phyloP scores from a whole-genome alignment of 106 monocot genomes.

The Dioscorea zingiberensis region DNA sequence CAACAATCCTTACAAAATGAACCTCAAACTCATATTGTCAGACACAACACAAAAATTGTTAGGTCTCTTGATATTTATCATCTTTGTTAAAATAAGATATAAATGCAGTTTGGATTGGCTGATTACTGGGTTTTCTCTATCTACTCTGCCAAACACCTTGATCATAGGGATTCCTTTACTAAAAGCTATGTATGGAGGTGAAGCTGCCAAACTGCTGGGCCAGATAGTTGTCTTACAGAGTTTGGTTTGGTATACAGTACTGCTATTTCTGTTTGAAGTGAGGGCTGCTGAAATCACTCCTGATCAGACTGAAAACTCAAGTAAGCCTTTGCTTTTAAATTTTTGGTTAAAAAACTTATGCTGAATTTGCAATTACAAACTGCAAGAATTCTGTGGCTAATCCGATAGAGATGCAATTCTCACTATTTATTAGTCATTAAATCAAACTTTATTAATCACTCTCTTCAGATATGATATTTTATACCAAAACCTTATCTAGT shows the following conservation, averaged over 20 bases:
- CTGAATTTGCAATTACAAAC: no score
- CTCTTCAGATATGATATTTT: no score
- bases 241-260: slow-evolving; percentile 59
- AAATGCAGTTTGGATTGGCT: slow-evolving; percentile 48
- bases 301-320: slow-evolving; percentile 19
- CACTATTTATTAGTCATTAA: no score
- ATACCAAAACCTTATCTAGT: no score
- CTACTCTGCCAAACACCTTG: slow-evolving; percentile 73
- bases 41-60: slow-evolving; percentile 56
- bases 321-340: slow-evolving; percentile 8
- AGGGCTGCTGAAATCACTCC: slow-evolving; percentile 38
- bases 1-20: slow-evolving; percentile 70
- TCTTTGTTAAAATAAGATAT: slow-evolving; percentile 21
- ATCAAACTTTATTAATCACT: no score
- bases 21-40: slow-evolving; percentile 50
- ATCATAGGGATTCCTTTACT: slow-evolving; percentile 68
- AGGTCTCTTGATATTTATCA: slow-evolving; percentile 34
- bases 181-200: slow-evolving; percentile 65
- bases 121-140: slow-evolving; percentile 68
- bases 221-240: slow-evolving; percentile 78
- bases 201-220: slow-evolving; percentile 41
- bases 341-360: not conserved
- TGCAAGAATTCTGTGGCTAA: no score
- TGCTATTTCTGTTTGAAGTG: slow-evolving; percentile 62
- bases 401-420: no score